Conservation (phyloP, 2,329 filamentous ascomycete species). For the Celoporthe dispersa region DNA sequence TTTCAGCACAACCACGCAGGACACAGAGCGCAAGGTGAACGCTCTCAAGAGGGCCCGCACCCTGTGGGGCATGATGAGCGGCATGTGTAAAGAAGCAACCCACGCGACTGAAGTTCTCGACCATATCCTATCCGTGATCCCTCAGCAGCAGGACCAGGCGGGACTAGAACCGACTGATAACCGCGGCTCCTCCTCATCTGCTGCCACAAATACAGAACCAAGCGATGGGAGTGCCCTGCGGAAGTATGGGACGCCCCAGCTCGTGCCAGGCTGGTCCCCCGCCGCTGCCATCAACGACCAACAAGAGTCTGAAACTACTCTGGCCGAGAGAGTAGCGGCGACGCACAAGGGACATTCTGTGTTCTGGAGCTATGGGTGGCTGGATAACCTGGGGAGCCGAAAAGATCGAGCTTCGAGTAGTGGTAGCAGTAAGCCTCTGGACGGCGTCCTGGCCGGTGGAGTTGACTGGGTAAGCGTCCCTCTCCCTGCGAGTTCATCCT, state of each 20-base stretch:
- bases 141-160: neutral
- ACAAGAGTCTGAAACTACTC: neutral
- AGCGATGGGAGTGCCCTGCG: too few relatives aligned
- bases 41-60: slow-evolving; percentile 46
- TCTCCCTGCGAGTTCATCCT: neutral
- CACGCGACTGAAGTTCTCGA: slow-evolving; percentile 49
- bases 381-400: slow-evolving; percentile 20
- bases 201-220: neutral
- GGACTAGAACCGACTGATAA: neutral
- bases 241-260: neutral
- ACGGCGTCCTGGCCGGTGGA: neutral
- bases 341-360: slow-evolving; percentile 34
- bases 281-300: slow-evolving; percentile 15
- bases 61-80: slow-evolving; percentile 48
- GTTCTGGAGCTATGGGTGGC: slow-evolving; percentile 23
- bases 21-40: slow-evolving; percentile 35
- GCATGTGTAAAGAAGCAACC: slow-evolving; percentile 46
- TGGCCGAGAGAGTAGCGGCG: neutral
- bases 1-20: neutral
- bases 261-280: slow-evolving; percentile 11
- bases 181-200: neutral
- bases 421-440: slow-evolving; percentile 7
- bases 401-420: neutral
- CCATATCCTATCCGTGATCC: slow-evolving; percentile 46
- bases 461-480: slow-evolving; percentile 28